phyloP scores from a whole-genome alignment of 306 rosid species.

The Prunus armeniaca region DNA sequence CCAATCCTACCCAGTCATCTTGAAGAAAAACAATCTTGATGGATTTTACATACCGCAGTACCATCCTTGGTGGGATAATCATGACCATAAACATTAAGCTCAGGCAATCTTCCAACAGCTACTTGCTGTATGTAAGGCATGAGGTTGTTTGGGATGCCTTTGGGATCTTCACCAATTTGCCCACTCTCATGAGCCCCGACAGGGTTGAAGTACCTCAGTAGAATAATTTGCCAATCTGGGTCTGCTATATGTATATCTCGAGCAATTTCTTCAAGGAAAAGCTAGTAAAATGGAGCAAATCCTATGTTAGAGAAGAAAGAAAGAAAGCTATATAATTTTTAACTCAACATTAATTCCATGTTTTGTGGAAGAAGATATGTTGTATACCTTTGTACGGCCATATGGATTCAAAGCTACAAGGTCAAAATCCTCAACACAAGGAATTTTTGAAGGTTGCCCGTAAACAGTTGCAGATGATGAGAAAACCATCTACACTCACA shows the following conservation, averaged over 20 bases:
- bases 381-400: conserved; percentile 78
- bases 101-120: conserved; percentile 85
- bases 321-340: not conserved
- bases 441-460: conserved; percentile 86
- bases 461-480: conserved; percentile 94
- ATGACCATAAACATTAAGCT: conserved; percentile 75
- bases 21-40: not conserved
- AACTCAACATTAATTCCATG: not conserved
- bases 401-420: conserved; percentile 84
- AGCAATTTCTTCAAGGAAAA: conserved; percentile 86
- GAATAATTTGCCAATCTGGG: conserved; percentile 77
- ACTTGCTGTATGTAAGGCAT: conserved; percentile 98
- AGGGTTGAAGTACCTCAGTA: conserved; percentile 91
- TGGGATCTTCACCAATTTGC: conserved; percentile 89
- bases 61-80: conserved; percentile 94
- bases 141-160: conserved; percentile 89
- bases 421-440: conserved; percentile 74
- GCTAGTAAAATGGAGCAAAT: conserved; percentile 35
- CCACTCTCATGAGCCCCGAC: conserved; percentile 99
- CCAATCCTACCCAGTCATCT: not conserved
- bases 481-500: conserved; percentile 70
- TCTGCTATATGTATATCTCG: conserved; percentile 82
- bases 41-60: conserved; percentile 62
- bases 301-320: conserved; percentile 12
- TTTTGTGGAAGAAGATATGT: conserved; percentile 6